Base-by-base conservation (phyloP, 768 basidiomycete genomes). In the Trametes meyenii region DNA sequence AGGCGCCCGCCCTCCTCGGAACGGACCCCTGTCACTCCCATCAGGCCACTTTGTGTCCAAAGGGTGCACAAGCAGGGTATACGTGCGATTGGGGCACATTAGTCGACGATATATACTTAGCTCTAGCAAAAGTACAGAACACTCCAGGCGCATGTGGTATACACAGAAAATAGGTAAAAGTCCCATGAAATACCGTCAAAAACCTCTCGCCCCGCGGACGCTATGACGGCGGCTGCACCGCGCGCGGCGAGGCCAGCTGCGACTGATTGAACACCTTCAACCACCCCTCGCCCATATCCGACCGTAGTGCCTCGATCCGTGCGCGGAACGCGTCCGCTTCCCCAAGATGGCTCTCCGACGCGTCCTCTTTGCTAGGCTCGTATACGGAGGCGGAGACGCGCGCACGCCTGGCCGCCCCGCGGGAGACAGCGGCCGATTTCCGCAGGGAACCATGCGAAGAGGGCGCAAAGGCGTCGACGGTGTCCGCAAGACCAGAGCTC, bases 251-350 rank as follows among this genome's bases (percentile, higher is more conserved):
- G 23, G 63, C 64, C 55, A 72, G 55, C 36, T 81, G 81, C 38
- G 85, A 85, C 76, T 90, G 88, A 61, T 85, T 90, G 68, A 90
- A 87, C 36, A 94, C 91, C 73, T 89, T 90, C 69, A 96, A 69
- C 92, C 92, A 96, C 11, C 87, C 86, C 23, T 95, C 94, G 2
- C 94, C 94, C 81, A 95, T 93, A 69, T 96, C 94, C 61, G 85
- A 81, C 72, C 91, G 86, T 72, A 96, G 68, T 17, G 87, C 87
- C 77, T 95, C 94, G 52, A 96, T 89, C 67, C 81, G 81, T 58
- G 84, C 83, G 49, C 94, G 81, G 72, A 90, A 92, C 45, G 85
- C 81, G 59, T 92, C 92, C 24, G 82, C 89, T 63, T 83, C 80
- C 66, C 77, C 68, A 60, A 82, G 72, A 69, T 79, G 76, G 26